Percentiles rank a stretch among this genome's conserved stretches.
These are phyloP conservation scores for Ulmus americana DNA, from an alignment of 331 rosid species.

Conservation along the genomic window DNA sequence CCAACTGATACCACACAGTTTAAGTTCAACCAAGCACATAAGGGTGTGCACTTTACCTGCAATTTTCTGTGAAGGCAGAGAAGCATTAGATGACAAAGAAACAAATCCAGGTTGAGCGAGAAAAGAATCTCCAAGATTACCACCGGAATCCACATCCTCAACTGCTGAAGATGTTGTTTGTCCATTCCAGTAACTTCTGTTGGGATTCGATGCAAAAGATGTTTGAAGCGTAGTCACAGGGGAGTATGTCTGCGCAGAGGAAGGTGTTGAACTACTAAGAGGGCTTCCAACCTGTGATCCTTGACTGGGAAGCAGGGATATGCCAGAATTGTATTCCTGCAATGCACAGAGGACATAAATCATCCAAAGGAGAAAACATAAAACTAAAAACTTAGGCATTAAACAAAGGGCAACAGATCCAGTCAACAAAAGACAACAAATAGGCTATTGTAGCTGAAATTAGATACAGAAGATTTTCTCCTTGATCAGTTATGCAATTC, in stretches of 20 bases:
- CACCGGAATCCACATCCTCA: slow-evolving; percentile 41
- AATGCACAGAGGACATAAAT: slow-evolving; percentile 23
- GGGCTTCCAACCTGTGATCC: slow-evolving; percentile 38
- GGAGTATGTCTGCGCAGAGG: slow-evolving; percentile 30
- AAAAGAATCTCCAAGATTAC: slow-evolving; percentile 30
- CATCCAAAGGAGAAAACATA: slow-evolving; percentile 8
- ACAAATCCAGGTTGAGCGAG: slow-evolving; percentile 27
- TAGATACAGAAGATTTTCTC: neutral
- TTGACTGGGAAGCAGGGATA: slow-evolving; percentile 38
- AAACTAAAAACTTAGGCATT: neutral
- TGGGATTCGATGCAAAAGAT: slow-evolving; percentile 32
- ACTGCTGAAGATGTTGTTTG: slow-evolving; percentile 26
- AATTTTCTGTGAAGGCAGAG: slow-evolving; percentile 29
- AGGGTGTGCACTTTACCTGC: slow-evolving; percentile 31
- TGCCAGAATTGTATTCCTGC: slow-evolving; percentile 52
- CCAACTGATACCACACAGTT: neutral
- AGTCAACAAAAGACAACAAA: neutral
- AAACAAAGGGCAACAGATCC: slow-evolving; percentile 1
- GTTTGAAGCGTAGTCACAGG: slow-evolving; percentile 36
- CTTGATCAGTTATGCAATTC: neutral
- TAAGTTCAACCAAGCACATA: neutral
- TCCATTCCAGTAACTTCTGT: slow-evolving; percentile 33
- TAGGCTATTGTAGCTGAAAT: neutral
- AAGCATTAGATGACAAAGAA: slow-evolving; percentile 25
- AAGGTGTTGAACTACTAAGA: slow-evolving; percentile 37